phyloP scores from a whole-genome alignment of 2,329 filamentous ascomycete species.

The Akanthomyces dipterigenus region DNA sequence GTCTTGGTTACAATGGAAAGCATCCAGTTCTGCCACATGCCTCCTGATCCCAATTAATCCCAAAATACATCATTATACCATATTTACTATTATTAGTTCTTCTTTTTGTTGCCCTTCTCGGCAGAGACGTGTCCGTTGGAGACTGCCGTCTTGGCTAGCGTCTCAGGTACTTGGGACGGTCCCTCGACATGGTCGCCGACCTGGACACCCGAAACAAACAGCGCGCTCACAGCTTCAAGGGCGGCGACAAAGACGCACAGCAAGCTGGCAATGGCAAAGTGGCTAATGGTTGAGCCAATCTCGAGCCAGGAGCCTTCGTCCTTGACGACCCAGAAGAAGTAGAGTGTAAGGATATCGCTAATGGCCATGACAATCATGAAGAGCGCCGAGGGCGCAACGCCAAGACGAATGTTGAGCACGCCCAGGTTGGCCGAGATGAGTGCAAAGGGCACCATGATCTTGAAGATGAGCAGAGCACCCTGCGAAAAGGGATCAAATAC shows the following conservation, averaged over 20 bases:
- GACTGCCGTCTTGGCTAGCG: not conserved
- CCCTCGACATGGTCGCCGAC: conserved; percentile 37
- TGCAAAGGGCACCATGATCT: conserved; percentile 88
- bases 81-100: not conserved
- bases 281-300: conserved; percentile 92
- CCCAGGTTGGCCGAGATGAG: conserved; percentile 91
- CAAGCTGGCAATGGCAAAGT: conserved; percentile 87
- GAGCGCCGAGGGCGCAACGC: conserved; percentile 78
- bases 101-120: conserved; percentile 9
- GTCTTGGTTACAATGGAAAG: not conserved
- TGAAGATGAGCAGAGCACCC: conserved; percentile 76
- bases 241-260: conserved; percentile 86
- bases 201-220: conserved; percentile 75
- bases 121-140: not conserved
- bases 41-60: not conserved
- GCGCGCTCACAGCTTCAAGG: conserved; percentile 76
- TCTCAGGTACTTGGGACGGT: not conserved
- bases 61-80: not conserved
- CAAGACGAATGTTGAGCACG: conserved; percentile 76
- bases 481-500: conserved; percentile 93
- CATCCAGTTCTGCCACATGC: not conserved
- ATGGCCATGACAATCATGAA: conserved; percentile 94
- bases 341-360: conserved; percentile 83
- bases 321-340: conserved; percentile 96
- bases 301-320: conserved; percentile 97